Conservation (phyloP, 129 eudicot genomes). For the Deinandra increscens region DNA sequence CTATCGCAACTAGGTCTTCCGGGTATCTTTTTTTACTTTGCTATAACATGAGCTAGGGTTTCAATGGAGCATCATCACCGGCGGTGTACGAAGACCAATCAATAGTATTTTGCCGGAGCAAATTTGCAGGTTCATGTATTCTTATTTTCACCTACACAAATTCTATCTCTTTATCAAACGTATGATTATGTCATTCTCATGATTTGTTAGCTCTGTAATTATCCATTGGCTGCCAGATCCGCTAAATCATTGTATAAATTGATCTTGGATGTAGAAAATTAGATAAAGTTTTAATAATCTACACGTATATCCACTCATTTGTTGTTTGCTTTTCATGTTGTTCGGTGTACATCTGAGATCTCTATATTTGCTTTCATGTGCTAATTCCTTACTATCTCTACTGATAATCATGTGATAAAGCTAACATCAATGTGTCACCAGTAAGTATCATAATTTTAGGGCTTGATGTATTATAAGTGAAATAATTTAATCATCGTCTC, state of each 20-base stretch:
- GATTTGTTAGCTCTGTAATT: not conserved
- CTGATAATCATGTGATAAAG: not conserved
- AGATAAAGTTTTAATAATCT: too few relatives aligned
- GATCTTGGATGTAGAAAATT: too few relatives aligned
- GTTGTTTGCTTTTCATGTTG: too few relatives aligned
- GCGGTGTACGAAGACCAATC: not conserved
- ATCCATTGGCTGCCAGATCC: not conserved
- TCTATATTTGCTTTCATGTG: too few relatives aligned
- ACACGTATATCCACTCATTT: too few relatives aligned
- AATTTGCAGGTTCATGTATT: not conserved
- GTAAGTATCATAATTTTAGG: not conserved
- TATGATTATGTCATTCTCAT: not conserved
- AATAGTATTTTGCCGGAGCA: not conserved
- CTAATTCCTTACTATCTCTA: not conserved
- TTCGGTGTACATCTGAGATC: too few relatives aligned
- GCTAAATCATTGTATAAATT: not conserved
- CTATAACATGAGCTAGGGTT: constrained; percentile 6
- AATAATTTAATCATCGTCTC: too few relatives aligned
- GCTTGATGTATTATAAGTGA: too few relatives aligned
- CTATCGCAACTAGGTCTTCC: too few relatives aligned
- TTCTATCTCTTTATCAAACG: not conserved
- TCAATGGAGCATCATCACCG: not conserved
- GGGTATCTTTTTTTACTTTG: not conserved
- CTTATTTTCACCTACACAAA: not conserved
- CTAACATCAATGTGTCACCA: not conserved